Conservation (phyloP, 225 moss, liverwort and hornwort species). For the Physcomitrellopsis africana region DNA sequence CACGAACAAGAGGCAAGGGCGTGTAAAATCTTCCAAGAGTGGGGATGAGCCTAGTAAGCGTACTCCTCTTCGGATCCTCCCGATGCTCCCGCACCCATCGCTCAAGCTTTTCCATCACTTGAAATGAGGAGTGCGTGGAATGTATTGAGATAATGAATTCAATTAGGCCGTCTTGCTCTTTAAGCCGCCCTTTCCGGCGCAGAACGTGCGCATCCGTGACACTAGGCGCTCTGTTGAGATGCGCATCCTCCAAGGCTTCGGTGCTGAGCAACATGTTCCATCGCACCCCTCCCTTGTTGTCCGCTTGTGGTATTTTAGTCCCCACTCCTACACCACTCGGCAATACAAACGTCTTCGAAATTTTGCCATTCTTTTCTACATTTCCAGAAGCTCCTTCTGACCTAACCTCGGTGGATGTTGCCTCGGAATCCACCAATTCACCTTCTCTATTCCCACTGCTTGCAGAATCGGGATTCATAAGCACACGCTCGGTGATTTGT, state of each 20-base stretch:
- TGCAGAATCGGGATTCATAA: neutral
- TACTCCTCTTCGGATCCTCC: conserved; percentile 62
- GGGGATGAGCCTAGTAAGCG: conserved; percentile 56
- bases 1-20: conserved; percentile 59
- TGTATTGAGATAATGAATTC: conserved; percentile 77
- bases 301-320: neutral
- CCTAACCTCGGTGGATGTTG: neutral
- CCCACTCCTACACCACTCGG: neutral
- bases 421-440: neutral
- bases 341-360: neutral
- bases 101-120: conserved; percentile 81
- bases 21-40: conserved; percentile 68
- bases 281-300: conserved; percentile 44
- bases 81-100: conserved; percentile 72
- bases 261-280: conserved; percentile 78
- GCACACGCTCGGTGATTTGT: too few relatives aligned
- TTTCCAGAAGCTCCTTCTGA: neutral
- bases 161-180: conserved; percentile 78
- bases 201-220: conserved; percentile 74
- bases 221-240: conserved; percentile 66
- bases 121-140: conserved; percentile 63
- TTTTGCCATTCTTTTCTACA: too few relatives aligned
- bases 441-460: neutral
- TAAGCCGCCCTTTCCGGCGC: conserved; percentile 65
- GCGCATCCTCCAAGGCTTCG: conserved; percentile 65